Evolutionary conservation across 352 stramenopile species (phyloP).

Genomic region (Pythium apleroticum): DNA sequence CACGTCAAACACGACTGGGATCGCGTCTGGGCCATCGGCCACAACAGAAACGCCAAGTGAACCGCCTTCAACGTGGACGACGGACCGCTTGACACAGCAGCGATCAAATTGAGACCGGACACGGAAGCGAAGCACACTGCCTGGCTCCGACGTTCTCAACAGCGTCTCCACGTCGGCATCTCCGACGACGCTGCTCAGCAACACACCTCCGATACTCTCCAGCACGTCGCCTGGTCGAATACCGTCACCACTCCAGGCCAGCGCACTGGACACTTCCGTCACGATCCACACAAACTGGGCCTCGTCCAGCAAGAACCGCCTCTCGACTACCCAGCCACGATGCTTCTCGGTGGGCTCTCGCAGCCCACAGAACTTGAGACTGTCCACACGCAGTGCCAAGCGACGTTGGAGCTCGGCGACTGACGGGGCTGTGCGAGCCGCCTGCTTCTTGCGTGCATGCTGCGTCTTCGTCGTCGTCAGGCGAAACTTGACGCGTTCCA

Average conservation of each 20-base stretch:
- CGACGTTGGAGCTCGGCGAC: not conserved
- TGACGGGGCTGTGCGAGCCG: not conserved
- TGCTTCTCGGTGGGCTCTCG: conserved; percentile 22
- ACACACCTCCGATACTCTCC: conserved; percentile 41
- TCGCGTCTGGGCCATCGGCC: conserved; percentile 38
- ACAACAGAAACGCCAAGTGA: conserved; percentile 45
- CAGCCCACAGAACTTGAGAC: conserved; percentile 55
- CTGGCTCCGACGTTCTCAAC: conserved; percentile 29
- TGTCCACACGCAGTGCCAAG: conserved; percentile 6
- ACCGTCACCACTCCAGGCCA: conserved; percentile 41
- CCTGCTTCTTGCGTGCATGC: not conserved
- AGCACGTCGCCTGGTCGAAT: conserved; percentile 59
- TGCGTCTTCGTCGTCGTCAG: conserved; percentile 8
- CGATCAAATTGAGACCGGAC: conserved; percentile 20
- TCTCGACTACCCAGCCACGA: conserved; percentile 10
- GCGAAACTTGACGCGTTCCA: conserved; percentile 18
- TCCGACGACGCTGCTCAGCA: conserved; percentile 33
- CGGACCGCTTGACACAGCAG: conserved; percentile 34
- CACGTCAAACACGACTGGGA: conserved; percentile 53
- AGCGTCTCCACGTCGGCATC: conserved; percentile 36
- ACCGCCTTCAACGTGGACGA: conserved; percentile 40
- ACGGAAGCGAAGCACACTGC: conserved; percentile 51
- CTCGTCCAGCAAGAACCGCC: conserved; percentile 13
- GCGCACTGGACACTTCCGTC: conserved; percentile 25
- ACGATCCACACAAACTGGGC: conserved; percentile 22